Percentiles rank a stretch among this genome's conserved stretches.
Conservation (phyloP, 495 filamentous ascomycete genomes). For the Neurospora sp. region DNA sequence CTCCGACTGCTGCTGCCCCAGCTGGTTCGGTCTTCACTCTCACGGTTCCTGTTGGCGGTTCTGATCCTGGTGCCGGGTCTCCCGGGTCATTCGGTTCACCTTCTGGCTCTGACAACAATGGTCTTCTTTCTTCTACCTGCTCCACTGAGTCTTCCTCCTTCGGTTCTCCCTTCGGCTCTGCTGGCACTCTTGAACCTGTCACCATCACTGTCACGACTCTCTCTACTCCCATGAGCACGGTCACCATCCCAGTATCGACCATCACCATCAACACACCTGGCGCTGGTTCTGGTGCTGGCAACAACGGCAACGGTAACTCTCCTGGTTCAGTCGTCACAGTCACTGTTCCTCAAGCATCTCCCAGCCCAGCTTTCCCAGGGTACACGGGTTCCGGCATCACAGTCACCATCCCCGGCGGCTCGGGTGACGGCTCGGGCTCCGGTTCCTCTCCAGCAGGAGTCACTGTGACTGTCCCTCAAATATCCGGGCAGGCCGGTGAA, state of each 20-base stretch:
- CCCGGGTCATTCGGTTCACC: slow-evolving; percentile 10
- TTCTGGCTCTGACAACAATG: slow-evolving; percentile 19
- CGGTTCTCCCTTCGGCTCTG: slow-evolving; percentile 14
- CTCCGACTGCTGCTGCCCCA: slow-evolving; percentile 2
- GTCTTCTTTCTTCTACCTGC: slow-evolving; percentile 6
- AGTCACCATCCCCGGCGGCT: slow-evolving; percentile 4
- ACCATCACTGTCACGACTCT: slow-evolving; percentile 10
- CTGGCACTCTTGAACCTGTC: background rate
- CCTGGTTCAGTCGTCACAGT: slow-evolving; percentile 2
- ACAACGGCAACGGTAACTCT: background rate
- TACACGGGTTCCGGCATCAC: background rate
- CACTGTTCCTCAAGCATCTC: background rate
- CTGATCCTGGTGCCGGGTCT: background rate
- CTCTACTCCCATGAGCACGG: slow-evolving; percentile 1
- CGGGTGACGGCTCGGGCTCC: background rate
- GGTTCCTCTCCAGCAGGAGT: background rate
- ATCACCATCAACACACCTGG: slow-evolving; percentile 8
- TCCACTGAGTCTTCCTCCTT: background rate
- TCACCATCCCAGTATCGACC: slow-evolving; percentile 15
- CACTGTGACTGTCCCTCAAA: slow-evolving; percentile 6
- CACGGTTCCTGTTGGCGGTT: slow-evolving; percentile 4
- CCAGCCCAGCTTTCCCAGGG: background rate
- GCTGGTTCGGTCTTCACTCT: slow-evolving; percentile 15
- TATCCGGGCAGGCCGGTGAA: slow-evolving; percentile 1
- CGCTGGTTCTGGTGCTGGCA: background rate